Conservation (phyloP, 768 basidiomycete species). For the Suillus americanus region DNA sequence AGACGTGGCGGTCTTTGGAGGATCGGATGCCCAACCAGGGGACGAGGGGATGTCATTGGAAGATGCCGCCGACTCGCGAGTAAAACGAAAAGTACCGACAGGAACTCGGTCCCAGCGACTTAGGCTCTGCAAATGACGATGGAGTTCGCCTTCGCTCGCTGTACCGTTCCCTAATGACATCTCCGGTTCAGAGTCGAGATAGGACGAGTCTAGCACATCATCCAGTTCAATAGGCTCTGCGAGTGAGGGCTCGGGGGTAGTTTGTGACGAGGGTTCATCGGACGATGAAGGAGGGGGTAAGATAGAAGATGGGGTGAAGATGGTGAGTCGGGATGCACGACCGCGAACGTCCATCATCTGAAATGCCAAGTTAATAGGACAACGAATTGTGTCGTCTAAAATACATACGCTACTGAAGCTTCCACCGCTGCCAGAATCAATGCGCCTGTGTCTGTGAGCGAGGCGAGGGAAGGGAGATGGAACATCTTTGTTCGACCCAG, state of each 20-base stretch:
- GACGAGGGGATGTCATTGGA: constrained; percentile 25
- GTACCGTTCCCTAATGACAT: constrained; percentile 26
- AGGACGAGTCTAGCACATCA: constrained; percentile 75
- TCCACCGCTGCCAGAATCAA: constrained; percentile 28
- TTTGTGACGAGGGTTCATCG: constrained; percentile 35
- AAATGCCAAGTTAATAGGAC: constrained; percentile 9
- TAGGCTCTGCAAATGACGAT: constrained; percentile 47
- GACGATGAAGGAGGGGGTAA: constrained; percentile 35
- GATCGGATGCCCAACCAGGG: constrained; percentile 30
- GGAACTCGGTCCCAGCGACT: constrained; percentile 75
- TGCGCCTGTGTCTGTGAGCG: constrained; percentile 22
- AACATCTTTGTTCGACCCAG: constrained; percentile 28
- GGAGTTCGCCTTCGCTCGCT: constrained; percentile 35
- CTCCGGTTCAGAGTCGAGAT: constrained; percentile 60
- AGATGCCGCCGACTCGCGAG: constrained; percentile 35
- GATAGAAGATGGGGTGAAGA: constrained; percentile 29
- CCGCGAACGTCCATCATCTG: constrained; percentile 32
- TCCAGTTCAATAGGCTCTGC: constrained; percentile 59
- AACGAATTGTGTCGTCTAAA: constrained; percentile 11
- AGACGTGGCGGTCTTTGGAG: constrained; percentile 16
- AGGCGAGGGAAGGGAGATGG: constrained; percentile 33
- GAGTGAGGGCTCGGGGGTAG: constrained; percentile 37
- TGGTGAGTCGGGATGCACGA: constrained; percentile 34
- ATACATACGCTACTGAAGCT: constrained; percentile 38
- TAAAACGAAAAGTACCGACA: constrained; percentile 70